Evolutionary conservation across 2,329 filamentous ascomycete genomes (phyloP).

Genomic region (Xylariales sp.): DNA sequence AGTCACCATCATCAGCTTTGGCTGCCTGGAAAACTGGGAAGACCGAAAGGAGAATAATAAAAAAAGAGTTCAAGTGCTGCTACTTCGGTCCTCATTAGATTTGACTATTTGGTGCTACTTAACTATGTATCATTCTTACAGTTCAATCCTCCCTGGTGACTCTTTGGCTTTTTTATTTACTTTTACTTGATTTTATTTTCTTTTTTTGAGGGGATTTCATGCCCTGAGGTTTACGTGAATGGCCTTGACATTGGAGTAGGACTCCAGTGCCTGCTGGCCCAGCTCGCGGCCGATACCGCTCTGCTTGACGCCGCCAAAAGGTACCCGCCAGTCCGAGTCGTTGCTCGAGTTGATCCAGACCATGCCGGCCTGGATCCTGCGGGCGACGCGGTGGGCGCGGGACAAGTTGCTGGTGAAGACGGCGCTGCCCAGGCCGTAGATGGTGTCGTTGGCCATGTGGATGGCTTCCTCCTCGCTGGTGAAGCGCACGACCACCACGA

Average conservation of each 20-base stretch:
- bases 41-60: too few species aligned
- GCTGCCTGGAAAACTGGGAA: too few species aligned
- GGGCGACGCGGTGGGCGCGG: not conserved
- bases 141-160: too few species aligned
- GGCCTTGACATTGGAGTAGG: not conserved
- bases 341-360: not conserved
- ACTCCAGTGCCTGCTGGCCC: not conserved
- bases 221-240: conserved; percentile 21
- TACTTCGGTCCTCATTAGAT: too few species aligned
- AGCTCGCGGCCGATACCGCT: not conserved
- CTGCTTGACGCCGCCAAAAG: not conserved
- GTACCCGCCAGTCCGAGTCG: not conserved
- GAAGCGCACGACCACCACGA: conserved; percentile 53
- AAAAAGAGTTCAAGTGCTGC: too few species aligned
- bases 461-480: conserved; percentile 61
- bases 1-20: too few species aligned
- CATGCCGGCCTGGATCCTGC: not conserved
- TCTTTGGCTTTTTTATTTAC: too few species aligned
- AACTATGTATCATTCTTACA: too few species aligned
- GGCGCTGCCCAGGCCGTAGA: conserved; percentile 13
- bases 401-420: not conserved
- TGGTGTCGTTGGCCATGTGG: conserved; percentile 55
- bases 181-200: too few species aligned
- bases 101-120: too few species aligned
- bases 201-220: too few species aligned